Percentiles rank a stretch among this genome's conserved stretches.
Evolutionary conservation across 306 rosid species (phyloP).

Genomic region (Macrotyloma uniflorum): DNA sequence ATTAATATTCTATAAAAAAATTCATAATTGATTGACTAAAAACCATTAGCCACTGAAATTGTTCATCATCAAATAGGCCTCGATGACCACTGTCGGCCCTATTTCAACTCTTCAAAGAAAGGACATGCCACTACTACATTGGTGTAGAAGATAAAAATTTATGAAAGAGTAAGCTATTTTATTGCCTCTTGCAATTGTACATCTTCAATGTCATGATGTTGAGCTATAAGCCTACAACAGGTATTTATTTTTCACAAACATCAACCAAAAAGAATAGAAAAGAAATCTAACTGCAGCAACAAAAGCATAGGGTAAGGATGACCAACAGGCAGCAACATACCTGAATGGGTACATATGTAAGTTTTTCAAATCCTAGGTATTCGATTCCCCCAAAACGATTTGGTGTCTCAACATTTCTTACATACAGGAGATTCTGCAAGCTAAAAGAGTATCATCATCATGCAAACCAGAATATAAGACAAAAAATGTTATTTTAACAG

Average conservation of each 20-base stretch:
- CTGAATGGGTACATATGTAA: conserved; percentile 91
- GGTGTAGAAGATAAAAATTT: conserved; percentile 17
- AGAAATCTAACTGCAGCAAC: neutral
- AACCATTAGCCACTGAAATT: neutral
- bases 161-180: neutral
- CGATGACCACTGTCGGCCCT: neutral
- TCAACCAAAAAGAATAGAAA: neutral
- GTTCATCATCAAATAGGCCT: neutral
- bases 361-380: conserved; percentile 90
- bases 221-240: neutral
- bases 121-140: conserved; percentile 6
- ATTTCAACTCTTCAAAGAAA: neutral
- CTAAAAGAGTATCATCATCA: conserved; percentile 38
- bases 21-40: neutral
- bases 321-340: conserved; percentile 46
- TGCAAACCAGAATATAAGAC: conserved; percentile 10
- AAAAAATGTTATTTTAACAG: conserved; percentile 22
- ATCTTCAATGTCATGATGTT: conserved; percentile 18
- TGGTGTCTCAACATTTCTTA: conserved; percentile 67
- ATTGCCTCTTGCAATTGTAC: conserved; percentile 22
- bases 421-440: conserved; percentile 84
- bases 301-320: neutral
- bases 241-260: neutral
- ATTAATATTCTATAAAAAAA: neutral
- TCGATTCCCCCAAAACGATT: conserved; percentile 81